Base-by-base conservation (phyloP, 208 protist species). In the Crithidia mellificae region DNA sequence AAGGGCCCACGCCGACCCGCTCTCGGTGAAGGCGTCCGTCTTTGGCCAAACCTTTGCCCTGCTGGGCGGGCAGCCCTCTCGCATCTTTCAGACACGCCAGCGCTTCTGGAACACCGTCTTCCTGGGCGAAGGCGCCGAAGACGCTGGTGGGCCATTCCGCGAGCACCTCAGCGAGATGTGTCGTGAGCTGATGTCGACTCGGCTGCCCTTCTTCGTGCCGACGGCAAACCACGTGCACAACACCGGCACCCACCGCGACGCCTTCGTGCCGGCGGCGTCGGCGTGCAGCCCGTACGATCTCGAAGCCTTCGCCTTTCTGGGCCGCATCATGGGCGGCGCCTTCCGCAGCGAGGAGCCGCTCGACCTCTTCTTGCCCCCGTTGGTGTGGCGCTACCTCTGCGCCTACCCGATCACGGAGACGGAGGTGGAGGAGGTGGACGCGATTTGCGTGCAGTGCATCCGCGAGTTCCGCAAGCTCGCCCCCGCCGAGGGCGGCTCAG, bases 131-230 rank as follows among this genome's bases (percentile, higher is more conserved):
- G 94, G 94, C n/a, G 91, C 94, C 19, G 92, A 98, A 78, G 95
- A 98, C 67, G 91, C 91, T 19, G 95, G 95, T 27, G 95, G 95
- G 24, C 93, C 93, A 14, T 98, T 92, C 69, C 84, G 93, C 49
- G 95, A 98, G 67, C 90, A 95, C 68, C 69, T 98, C 43, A 87
- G 83, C 72, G 90, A 96, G 63, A 97, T 98, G 78, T 97, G 92
- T 67, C 64, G 77, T 3, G 95, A 98, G 82, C 86, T 97, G 43
- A 95, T 97, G 89, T 86, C 81, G 34, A 52, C 67, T 0, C 66
- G 81, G 14, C 69, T 96, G 63, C 84, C 87, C 43, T 77, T 98
- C 38, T 97, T 98, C 66, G 88, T 97, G 55, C 92, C 91, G 36
- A 96, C 87, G 22, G 87, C 90, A 9, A 98, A 98, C 72, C 72